Evolutionary conservation across 805 yeast species (phyloP), one percentile per base, ranked within the genome.

Genomic region (Starmerella ratchasimensis): DNA sequence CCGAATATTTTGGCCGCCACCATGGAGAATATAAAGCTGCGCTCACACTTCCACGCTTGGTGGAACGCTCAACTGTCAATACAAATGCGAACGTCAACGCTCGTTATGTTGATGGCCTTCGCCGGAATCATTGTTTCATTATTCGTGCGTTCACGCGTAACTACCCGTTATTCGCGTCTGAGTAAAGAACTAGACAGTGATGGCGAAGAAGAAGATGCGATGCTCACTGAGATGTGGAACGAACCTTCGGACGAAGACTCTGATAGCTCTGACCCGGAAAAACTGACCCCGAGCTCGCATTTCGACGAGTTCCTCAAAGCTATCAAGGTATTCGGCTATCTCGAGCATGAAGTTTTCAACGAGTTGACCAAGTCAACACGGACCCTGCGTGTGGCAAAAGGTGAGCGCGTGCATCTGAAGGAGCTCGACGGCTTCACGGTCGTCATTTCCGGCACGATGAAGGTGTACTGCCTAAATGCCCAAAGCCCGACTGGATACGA

Each of bases 311-410:
- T 88, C 50, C 60, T 88, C 32, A 71, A 81, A 35, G 97, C 95
- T 3, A 81, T 90, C 46, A 84, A 83, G 58, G 79, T 90, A 5
- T 90, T 88, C 62, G 97, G 97, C 2, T 88, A 88, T 56, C 64
- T 88, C 34, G 97, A 88, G 47, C 69, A 77, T 43, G 79, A 81
- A 2, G 95, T 88, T 1, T 86, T 88, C 57, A 93, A 86, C 53
- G 97, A 86, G 51, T 67, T 88, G 49, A 86, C 97, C 3, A 77
- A 80, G 53, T 79, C 79, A 43, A 83, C 88, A 82, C 81, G 81
- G 37, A 88, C 97, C 1, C 83, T 82, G 53, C 78, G 80, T 43
- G 56, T 88, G 27, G 75, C 75, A 20, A 68, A 71, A 4, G 88
- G 82, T 26, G 97, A 88, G 54, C 67, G 79, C 8, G 60, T 90